Percentiles rank a stretch among this genome's conserved stretches.
These are phyloP conservation scores for Zelonia costaricensis DNA, from an alignment of 208 protist species.

Conservation along the genomic window DNA sequence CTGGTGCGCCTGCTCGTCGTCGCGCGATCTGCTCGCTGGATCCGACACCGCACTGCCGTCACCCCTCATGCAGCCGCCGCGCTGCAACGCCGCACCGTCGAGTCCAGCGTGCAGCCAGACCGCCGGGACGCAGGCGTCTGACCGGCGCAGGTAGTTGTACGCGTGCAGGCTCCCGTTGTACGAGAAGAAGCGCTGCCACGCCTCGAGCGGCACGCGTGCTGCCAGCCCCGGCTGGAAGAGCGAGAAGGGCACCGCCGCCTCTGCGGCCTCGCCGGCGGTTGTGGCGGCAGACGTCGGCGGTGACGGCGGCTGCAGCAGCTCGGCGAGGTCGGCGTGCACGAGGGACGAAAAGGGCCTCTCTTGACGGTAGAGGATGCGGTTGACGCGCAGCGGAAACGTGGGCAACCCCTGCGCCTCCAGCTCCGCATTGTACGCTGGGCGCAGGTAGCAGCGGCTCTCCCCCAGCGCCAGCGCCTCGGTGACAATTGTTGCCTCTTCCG, in stretches of 20 bases:
- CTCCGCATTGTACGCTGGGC: constrained; percentile 35
- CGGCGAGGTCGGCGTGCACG: constrained; percentile 42
- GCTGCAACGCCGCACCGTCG: constrained; percentile 7
- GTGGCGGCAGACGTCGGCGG: neutral
- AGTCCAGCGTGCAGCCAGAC: constrained; percentile 52
- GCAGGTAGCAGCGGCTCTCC: constrained; percentile 67
- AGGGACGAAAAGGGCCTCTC: constrained; percentile 52
- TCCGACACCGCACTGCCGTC: constrained; percentile 3
- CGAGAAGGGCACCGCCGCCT: constrained; percentile 16
- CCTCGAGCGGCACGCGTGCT: constrained; percentile 10
- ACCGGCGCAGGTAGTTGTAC: constrained; percentile 71
- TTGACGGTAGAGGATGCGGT: constrained; percentile 57
- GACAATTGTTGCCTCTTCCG: constrained; percentile 55
- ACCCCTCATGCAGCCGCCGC: constrained; percentile 2
- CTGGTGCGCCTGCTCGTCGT: neutral
- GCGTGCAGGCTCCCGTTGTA: constrained; percentile 76
- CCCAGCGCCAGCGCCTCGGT: constrained; percentile 72
- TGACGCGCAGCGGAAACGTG: constrained; percentile 43
- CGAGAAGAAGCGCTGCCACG: constrained; percentile 40
- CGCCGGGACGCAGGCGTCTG: constrained; percentile 50
- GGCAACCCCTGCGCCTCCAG: constrained; percentile 17
- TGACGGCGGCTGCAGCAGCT: constrained; percentile 23
- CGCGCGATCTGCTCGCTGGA: neutral
- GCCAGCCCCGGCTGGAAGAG: constrained; percentile 12
- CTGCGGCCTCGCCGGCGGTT: neutral